A percentile compares a stretch with the other conserved stretches of the same genome.
These are phyloP conservation scores for Apiospora pterosperma DNA, from an alignment of 2,329 filamentous ascomycete genomes.

Conservation along the genomic window DNA sequence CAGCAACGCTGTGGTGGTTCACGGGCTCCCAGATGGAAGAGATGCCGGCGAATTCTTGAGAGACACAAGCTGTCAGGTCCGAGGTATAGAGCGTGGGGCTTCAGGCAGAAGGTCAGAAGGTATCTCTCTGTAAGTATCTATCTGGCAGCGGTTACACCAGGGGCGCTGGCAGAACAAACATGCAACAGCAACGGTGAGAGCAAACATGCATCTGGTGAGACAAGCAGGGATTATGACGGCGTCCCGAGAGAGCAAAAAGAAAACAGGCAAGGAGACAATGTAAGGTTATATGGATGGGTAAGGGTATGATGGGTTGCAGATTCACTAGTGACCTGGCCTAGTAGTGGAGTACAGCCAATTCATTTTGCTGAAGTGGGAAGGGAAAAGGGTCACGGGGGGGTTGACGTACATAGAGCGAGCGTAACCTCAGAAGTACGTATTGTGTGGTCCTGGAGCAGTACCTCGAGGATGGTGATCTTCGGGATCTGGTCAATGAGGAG, in stretches of 20 bases:
- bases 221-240: slow-evolving; percentile 4
- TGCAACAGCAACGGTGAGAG: background rate
- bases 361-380: background rate
- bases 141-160: background rate
- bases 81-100: background rate
- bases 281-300: background rate
- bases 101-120: background rate
- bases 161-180: slow-evolving; percentile 5
- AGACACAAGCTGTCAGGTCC: background rate
- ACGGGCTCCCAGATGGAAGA: background rate
- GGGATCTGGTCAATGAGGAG: background rate
- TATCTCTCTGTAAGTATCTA: background rate
- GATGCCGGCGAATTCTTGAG: background rate
- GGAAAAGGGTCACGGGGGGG: background rate
- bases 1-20: background rate
- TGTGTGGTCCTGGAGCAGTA: background rate
- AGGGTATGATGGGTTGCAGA: background rate
- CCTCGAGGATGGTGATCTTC: background rate
- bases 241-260: background rate
- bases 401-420: background rate
- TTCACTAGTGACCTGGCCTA: background rate
- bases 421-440: background rate
- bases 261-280: background rate
- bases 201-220: slow-evolving; percentile 3
- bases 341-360: background rate